These are phyloP conservation scores for Ascoidea asiatica DNA, from an alignment of 805 yeast species.

Conservation along the genomic window DNA sequence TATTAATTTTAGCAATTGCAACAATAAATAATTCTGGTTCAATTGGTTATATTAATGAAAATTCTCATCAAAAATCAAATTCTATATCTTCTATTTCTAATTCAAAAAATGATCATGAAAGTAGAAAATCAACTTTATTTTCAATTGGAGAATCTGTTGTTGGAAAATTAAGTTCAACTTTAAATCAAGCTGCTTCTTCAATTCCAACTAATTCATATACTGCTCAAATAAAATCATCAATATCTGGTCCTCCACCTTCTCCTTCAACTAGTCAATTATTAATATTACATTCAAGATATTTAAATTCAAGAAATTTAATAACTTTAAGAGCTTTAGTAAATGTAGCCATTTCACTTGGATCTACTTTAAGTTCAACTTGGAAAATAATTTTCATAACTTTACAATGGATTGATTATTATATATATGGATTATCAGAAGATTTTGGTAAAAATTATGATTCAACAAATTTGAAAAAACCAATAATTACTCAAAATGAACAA, in stretches of 20 bases:
- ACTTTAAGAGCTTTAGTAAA: slow-evolving; percentile 71
- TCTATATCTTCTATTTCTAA: background rate
- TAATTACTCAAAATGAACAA: slow-evolving; percentile 24
- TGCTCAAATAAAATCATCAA: too few relatives aligned
- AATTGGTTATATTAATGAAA: background rate
- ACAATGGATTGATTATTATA: slow-evolving; percentile 66
- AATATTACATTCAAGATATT: slow-evolving; percentile 24
- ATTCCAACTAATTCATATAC: background rate
- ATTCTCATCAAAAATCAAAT: background rate
- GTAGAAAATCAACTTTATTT: slow-evolving; percentile 17
- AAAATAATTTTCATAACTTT: slow-evolving; percentile 41
- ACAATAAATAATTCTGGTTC: slow-evolving; percentile 27
- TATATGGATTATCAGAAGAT: slow-evolving; percentile 44
- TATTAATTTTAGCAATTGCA: slow-evolving; percentile 30
- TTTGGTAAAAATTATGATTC: slow-evolving; percentile 16
- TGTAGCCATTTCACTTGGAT: slow-evolving; percentile 71
- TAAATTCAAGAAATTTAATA: slow-evolving; percentile 56
- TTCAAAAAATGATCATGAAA: background rate
- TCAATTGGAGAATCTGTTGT: slow-evolving; percentile 39
- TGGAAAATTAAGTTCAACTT: slow-evolving; percentile 20
- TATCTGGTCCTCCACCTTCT: too few relatives aligned
- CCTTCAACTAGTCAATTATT: slow-evolving; percentile 5
- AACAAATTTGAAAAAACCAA: slow-evolving; percentile 15
- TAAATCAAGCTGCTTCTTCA: background rate
- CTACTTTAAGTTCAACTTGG: slow-evolving; percentile 61